Conservation (phyloP, 306 rosid species). For the Quercus robur region DNA sequence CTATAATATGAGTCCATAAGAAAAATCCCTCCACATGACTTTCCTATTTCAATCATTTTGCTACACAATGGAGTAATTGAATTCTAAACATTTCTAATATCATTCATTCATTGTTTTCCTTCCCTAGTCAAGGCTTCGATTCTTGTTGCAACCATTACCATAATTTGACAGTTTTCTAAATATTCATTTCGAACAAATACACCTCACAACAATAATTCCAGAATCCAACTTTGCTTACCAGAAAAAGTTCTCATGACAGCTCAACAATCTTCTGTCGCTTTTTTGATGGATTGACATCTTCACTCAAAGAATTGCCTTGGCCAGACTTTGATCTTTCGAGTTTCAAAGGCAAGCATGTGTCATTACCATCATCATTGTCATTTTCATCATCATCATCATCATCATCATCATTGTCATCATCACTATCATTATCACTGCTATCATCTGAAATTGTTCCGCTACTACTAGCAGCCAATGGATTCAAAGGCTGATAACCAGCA, state of each 20-base stretch:
- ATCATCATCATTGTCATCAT: slow-evolving; percentile 14
- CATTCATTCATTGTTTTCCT: too few species aligned
- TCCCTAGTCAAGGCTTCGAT: background rate
- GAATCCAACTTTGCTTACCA: background rate
- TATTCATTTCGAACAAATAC: background rate
- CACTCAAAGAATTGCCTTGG: slow-evolving; percentile 9
- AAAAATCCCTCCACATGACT: too few species aligned
- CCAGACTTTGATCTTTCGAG: slow-evolving; percentile 20
- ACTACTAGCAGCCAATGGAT: slow-evolving; percentile 40
- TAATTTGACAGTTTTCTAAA: background rate
- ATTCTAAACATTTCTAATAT: too few species aligned
- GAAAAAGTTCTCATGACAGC: slow-evolving; percentile 33
- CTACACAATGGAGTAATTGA: too few species aligned
- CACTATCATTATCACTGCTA: slow-evolving; percentile 28
- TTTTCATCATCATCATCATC: slow-evolving; percentile 7
- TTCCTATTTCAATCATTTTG: too few species aligned
- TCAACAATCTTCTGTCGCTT: slow-evolving; percentile 59
- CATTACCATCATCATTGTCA: slow-evolving; percentile 2
- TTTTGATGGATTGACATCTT: slow-evolving; percentile 26
- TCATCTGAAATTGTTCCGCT: slow-evolving; percentile 54
- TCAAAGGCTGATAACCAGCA: slow-evolving; percentile 48
- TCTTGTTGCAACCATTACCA: background rate
- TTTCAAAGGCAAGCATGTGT: slow-evolving; percentile 11
- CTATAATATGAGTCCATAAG: too few species aligned
- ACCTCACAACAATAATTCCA: background rate